A percentile compares a stretch with the other conserved stretches of the same genome.
These are phyloP conservation scores for Paraurostyla sp. DNA, from an alignment of 73 alveolate species.

Conservation along the genomic window DNA sequence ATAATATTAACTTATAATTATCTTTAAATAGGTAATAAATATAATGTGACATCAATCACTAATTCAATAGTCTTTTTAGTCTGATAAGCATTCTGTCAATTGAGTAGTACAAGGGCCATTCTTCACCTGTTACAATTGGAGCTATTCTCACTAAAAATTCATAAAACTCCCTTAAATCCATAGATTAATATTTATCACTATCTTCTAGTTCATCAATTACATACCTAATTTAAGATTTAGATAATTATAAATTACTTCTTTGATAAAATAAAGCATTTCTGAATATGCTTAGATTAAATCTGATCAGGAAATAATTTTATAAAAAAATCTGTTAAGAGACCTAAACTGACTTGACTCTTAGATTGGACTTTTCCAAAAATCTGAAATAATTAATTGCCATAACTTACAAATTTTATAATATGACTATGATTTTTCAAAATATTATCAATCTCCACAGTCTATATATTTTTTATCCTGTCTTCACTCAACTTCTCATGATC, in stretches of 20 bases:
- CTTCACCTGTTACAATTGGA: background rate
- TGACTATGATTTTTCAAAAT: background rate
- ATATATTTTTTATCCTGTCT: background rate
- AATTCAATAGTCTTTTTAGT: background rate
- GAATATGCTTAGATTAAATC: background rate
- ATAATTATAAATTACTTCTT: background rate
- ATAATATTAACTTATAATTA: too few species aligned
- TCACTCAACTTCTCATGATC: background rate
- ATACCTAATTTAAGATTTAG: background rate
- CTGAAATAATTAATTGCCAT: background rate
- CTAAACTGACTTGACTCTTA: background rate
- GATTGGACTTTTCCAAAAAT: background rate
- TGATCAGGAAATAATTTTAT: background rate
- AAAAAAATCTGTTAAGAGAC: background rate
- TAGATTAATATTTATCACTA: background rate
- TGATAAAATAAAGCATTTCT: constrained; percentile 27
- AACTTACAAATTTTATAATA: constrained; percentile 2
- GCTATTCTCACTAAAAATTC: constrained; percentile 18
- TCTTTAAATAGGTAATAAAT: too few species aligned
- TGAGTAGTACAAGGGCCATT: background rate
- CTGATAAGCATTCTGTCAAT: background rate
- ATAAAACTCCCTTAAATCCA: constrained; percentile 13
- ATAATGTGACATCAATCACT: too few species aligned
- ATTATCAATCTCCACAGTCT: constrained; percentile 9
- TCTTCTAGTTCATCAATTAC: constrained; percentile 33